Evolutionary conservation across 495 filamentous ascomycete genomes (phyloP).

Genomic region (Evernia prunastri): DNA sequence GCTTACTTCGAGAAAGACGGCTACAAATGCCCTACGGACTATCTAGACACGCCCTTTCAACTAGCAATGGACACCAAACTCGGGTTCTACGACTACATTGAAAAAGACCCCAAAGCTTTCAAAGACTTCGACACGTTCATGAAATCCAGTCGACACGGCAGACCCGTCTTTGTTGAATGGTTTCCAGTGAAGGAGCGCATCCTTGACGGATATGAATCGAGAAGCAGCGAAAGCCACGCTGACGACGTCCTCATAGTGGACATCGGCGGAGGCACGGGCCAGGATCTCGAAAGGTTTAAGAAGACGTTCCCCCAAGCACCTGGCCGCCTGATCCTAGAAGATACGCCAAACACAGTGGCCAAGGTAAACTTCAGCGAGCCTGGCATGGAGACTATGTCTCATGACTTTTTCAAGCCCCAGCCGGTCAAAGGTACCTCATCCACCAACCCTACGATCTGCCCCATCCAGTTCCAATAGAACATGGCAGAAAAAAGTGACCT

Average conservation of each 20-base stretch:
- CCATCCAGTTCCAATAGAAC: background rate
- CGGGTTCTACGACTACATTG: background rate
- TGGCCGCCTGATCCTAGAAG: slow-evolving; percentile 38
- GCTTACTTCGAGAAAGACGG: background rate
- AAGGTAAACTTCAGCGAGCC: background rate
- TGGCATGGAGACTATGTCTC: background rate
- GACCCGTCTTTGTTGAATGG: background rate
- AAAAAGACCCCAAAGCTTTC: background rate
- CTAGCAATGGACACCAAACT: background rate
- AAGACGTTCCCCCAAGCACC: slow-evolving; percentile 26
- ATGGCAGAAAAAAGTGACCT: background rate
- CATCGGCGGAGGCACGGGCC: slow-evolving; percentile 36
- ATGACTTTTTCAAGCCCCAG: background rate
- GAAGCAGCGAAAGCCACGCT: background rate
- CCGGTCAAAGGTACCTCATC: slow-evolving; percentile 6
- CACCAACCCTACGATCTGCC: too few species aligned
- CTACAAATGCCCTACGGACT: slow-evolving; percentile 1
- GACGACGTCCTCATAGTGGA: slow-evolving; percentile 37
- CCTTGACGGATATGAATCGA: background rate
- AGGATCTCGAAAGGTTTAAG: slow-evolving; percentile 33
- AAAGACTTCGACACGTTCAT: slow-evolving; percentile 3
- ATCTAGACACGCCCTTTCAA: background rate
- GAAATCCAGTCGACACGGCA: background rate
- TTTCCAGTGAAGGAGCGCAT: slow-evolving; percentile 1
- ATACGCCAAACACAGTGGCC: slow-evolving; percentile 31